Conservation (phyloP, 2,329 filamentous ascomycete species). For the Pseudocercospora eumusae region DNA sequence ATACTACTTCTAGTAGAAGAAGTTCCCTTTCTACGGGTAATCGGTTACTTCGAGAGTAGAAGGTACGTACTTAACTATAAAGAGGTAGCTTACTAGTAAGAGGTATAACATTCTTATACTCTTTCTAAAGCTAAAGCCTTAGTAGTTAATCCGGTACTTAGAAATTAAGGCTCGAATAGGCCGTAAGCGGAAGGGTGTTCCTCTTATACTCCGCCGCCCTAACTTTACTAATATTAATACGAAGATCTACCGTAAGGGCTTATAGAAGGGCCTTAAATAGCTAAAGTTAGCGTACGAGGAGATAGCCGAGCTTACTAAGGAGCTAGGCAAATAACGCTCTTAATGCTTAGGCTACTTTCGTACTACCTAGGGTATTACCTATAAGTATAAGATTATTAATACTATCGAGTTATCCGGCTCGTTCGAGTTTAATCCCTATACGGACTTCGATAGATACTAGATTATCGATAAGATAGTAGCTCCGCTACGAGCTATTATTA, state of each 20-base stretch:
- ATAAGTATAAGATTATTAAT: too few relatives aligned
- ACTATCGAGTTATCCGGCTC: too few relatives aligned
- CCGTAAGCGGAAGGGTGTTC: too few relatives aligned
- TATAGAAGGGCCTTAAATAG: constrained; percentile 2
- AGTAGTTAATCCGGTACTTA: neutral
- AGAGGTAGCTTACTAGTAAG: neutral
- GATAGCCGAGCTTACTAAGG: too few relatives aligned
- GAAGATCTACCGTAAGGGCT: neutral
- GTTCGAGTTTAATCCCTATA: too few relatives aligned
- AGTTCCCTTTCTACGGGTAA: neutral
- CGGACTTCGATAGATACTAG: too few relatives aligned
- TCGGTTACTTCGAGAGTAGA: neutral
- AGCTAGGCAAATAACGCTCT: too few relatives aligned
- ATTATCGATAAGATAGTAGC: too few relatives aligned
- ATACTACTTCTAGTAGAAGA: neutral
- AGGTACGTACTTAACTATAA: neutral
- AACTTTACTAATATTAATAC: neutral
- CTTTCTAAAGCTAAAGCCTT: neutral
- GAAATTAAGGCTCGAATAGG: neutral
- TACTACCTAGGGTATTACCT: too few relatives aligned
- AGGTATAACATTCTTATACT: neutral
- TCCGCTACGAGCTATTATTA: too few relatives aligned
- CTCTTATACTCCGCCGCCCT: too few relatives aligned
- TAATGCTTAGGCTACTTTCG: too few relatives aligned
- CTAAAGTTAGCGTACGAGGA: neutral